phyloP scores from a whole-genome alignment of 768 basidiomycete species.

The Pisolithus marmoratus region DNA sequence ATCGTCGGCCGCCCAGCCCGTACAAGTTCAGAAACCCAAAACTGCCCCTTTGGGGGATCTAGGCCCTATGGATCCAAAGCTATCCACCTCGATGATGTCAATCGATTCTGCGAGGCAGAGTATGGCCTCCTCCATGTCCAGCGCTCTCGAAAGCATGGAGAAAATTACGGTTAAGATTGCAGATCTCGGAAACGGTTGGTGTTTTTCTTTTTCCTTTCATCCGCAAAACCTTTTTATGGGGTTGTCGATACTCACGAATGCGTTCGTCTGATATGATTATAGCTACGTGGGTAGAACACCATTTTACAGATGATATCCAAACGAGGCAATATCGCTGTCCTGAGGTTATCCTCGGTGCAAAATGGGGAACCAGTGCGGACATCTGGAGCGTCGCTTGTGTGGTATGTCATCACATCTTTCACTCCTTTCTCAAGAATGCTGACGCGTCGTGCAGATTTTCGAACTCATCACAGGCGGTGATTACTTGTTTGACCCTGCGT shows the following conservation, averaged over 20 bases:
- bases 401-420: constrained; percentile 32
- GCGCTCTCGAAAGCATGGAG: constrained; percentile 38
- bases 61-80: constrained; percentile 14
- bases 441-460: constrained; percentile 58
- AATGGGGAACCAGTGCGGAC: constrained; percentile 94
- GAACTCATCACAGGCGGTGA: constrained; percentile 96
- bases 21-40: constrained; percentile 15
- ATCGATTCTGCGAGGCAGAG: constrained; percentile 24
- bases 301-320: constrained; percentile 98
- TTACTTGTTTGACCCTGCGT: constrained; percentile 96
- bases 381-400: constrained; percentile 96
- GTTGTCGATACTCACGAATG: neutral
- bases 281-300: constrained; percentile 88
- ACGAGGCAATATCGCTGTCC: constrained; percentile 97
- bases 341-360: constrained; percentile 93
- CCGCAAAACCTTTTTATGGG: neutral
- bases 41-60: constrained; percentile 19
- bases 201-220: neutral
- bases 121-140: constrained; percentile 23
- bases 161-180: constrained; percentile 98
- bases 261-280: constrained; percentile 4
- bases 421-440: neutral
- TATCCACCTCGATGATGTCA: constrained; percentile 23
- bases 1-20: constrained; percentile 20
- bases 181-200: constrained; percentile 89